Percentiles rank a stretch among this genome's conserved stretches.
These are phyloP conservation scores for Aspergillus ellipticus DNA, from an alignment of 495 filamentous ascomycete genomes.

Conservation along the genomic window DNA sequence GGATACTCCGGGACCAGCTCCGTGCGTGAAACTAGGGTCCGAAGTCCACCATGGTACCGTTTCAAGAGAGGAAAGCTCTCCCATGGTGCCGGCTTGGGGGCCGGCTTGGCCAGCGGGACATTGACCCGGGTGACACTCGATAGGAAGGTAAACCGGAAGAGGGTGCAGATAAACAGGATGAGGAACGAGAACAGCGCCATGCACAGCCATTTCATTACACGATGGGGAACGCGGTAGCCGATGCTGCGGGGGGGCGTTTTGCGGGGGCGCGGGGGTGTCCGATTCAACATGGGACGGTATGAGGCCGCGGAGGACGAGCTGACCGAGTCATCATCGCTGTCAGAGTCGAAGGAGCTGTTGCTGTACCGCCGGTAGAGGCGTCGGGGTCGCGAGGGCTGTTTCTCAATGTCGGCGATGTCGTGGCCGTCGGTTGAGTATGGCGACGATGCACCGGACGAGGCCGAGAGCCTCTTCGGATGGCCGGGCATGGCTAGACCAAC, in stretches of 20 bases:
- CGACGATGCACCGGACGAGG: slow-evolving; percentile 22
- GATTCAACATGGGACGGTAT: slow-evolving; percentile 53
- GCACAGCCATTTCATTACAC: slow-evolving; percentile 68
- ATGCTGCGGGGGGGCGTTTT: slow-evolving; percentile 32
- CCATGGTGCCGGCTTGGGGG: slow-evolving; percentile 66
- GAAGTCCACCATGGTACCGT: slow-evolving; percentile 80
- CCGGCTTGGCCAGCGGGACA: slow-evolving; percentile 49
- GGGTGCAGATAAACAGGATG: slow-evolving; percentile 65
- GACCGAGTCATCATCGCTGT: slow-evolving; percentile 24
- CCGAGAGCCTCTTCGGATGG: slow-evolving; percentile 33
- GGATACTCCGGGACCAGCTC: slow-evolving; percentile 77
- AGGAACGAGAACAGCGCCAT: slow-evolving; percentile 63
- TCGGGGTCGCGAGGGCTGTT: slow-evolving; percentile 27
- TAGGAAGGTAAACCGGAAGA: slow-evolving; percentile 65
- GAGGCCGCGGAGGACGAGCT: slow-evolving; percentile 38
- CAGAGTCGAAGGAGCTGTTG: slow-evolving; percentile 27
- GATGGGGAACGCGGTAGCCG: slow-evolving; percentile 57
- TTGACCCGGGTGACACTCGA: slow-evolving; percentile 58
- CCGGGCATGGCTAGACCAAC: slow-evolving; percentile 31
- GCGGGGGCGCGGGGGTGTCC: slow-evolving; percentile 28
- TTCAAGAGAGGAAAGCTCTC: slow-evolving; percentile 76
- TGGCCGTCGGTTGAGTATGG: neutral
- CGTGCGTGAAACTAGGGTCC: slow-evolving; percentile 55
- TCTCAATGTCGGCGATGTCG: slow-evolving; percentile 35
- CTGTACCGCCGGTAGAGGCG: slow-evolving; percentile 21